These are phyloP conservation scores for Kokia cookei DNA, from an alignment of 441 rosid genomes.

Conservation along the genomic window DNA sequence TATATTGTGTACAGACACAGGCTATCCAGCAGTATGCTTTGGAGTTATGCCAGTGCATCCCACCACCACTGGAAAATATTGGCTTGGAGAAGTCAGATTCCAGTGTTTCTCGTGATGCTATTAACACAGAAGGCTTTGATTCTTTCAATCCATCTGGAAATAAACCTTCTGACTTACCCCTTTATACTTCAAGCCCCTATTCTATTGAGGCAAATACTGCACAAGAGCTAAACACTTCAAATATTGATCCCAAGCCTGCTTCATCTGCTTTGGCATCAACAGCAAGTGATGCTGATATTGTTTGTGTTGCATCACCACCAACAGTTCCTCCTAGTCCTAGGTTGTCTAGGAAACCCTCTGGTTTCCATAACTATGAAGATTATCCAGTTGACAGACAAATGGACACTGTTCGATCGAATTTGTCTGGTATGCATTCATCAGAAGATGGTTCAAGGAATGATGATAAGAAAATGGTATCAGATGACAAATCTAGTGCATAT, in stretches of 20 bases:
- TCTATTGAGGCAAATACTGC: conserved; percentile 16
- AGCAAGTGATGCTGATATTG: conserved; percentile 38
- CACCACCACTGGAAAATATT: conserved; percentile 52
- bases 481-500: conserved; percentile 35
- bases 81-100: conserved; percentile 57
- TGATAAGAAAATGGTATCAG: conserved; percentile 38
- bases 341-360: conserved; percentile 41
- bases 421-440: conserved; percentile 29
- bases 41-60: conserved; percentile 74
- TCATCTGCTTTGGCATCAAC: conserved; percentile 31
- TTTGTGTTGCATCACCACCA: conserved; percentile 34
- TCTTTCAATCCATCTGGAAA: conserved; percentile 28
- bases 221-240: conserved; percentile 25
- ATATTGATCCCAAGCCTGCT: conserved; percentile 28
- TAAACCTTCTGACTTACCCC: conserved; percentile 30
- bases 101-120: conserved; percentile 32
- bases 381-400: conserved; percentile 50
- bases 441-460: conserved; percentile 43
- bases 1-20: conserved; percentile 88
- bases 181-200: conserved; percentile 27
- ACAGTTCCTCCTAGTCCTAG: conserved; percentile 52
- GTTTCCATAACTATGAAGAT: conserved; percentile 44
- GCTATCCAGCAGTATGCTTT: conserved; percentile 93
- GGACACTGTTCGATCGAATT: conserved; percentile 27
- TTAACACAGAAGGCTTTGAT: conserved; percentile 33